phyloP scores from a whole-genome alignment of 2,329 filamentous ascomycete genomes.

The Fusarium drepaniforme region DNA sequence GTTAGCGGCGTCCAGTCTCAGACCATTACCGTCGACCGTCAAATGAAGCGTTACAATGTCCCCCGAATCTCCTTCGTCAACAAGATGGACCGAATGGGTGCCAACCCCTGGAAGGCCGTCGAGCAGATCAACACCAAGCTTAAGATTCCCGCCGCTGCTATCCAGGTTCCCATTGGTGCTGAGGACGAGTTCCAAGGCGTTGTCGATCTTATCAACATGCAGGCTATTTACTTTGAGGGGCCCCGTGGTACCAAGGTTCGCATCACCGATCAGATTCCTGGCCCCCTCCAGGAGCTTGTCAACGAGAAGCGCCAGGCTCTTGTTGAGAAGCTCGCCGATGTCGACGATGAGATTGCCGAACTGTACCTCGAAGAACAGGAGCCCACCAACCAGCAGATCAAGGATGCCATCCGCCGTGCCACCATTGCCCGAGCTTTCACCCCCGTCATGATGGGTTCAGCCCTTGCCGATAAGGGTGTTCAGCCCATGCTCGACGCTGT shows the following conservation, averaged over 20 bases:
- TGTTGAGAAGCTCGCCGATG: conserved; percentile 95
- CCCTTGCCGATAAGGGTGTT: conserved; percentile 92
- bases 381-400: conserved; percentile 86
- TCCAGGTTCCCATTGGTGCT: conserved; percentile 93
- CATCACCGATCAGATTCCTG: conserved; percentile 84
- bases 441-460: conserved; percentile 96
- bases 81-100: conserved; percentile 99
- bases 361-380: conserved; percentile 89
- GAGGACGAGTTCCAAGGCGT: conserved; percentile 95
- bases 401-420: conserved; percentile 88
- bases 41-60: conserved; percentile 99
- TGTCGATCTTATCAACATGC: conserved; percentile 93
- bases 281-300: conserved; percentile 80
- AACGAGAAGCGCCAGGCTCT: conserved; percentile 86
- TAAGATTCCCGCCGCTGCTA: conserved; percentile 89
- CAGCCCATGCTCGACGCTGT: conserved; percentile 98
- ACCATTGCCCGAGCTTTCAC: conserved; percentile 93
- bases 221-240: conserved; percentile 92
- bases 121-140: conserved; percentile 98
- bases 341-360: conserved; percentile 98
- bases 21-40: conserved; percentile 96
- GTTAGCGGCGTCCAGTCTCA: conserved; percentile 98
- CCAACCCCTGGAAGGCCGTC: conserved; percentile 97
- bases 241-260: conserved; percentile 82
- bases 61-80: conserved; percentile 97